phyloP scores from a whole-genome alignment of 805 yeast genomes.

The Wickerhamiella hasegawae region DNA sequence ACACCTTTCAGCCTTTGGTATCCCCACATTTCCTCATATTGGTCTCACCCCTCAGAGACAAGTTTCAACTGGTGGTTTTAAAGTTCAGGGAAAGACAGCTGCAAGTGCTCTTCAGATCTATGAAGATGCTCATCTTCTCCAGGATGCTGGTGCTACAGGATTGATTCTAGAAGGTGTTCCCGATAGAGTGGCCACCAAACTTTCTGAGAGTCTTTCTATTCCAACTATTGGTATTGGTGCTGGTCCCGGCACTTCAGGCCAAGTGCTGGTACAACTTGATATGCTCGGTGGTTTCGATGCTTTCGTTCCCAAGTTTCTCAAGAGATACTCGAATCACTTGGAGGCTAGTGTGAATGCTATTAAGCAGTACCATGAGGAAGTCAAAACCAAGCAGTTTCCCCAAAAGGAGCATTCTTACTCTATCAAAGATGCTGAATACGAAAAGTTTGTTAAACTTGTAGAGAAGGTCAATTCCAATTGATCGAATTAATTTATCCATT shows the following conservation, averaged over 20 bases:
- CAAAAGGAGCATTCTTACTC: conserved; percentile 45
- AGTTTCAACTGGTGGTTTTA: conserved; percentile 69
- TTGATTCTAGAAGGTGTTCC: conserved; percentile 82
- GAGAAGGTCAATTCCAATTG: background rate
- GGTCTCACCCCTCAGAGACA: conserved; percentile 87
- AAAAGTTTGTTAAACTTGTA: conserved; percentile 24
- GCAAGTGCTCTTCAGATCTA: conserved; percentile 39
- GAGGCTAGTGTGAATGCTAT: conserved; percentile 36
- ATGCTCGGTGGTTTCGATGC: conserved; percentile 49
- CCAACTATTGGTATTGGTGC: conserved; percentile 97
- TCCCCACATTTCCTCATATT: conserved; percentile 82
- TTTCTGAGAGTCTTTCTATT: conserved; percentile 42
- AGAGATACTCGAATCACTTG: conserved; percentile 41
- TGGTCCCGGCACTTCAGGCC: conserved; percentile 71
- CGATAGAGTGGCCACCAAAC: conserved; percentile 41
- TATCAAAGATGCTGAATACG: conserved; percentile 47
- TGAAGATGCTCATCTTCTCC: conserved; percentile 53
- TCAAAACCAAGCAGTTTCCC: conserved; percentile 44
- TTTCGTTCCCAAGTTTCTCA: conserved; percentile 56
- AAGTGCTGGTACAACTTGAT: conserved; percentile 79
- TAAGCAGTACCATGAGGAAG: conserved; percentile 40
- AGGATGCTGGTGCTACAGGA: conserved; percentile 61
- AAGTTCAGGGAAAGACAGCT: conserved; percentile 57
- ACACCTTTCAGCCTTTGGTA: conserved; percentile 48
- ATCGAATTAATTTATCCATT: too few species aligned